Base-by-base conservation (phyloP, 129 eudicot genomes). In the Centella asiatica region DNA sequence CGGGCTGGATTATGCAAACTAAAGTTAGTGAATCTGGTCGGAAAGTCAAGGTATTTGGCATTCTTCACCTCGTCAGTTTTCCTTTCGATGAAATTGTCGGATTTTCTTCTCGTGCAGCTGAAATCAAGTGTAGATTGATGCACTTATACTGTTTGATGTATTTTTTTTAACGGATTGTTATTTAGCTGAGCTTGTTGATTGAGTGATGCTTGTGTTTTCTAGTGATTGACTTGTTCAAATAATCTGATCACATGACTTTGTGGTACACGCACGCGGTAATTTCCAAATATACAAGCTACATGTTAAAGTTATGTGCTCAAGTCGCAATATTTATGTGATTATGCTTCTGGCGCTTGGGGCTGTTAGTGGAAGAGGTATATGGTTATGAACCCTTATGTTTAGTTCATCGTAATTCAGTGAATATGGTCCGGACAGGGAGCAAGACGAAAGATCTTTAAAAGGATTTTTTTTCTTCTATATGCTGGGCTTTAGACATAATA, bases 1-100 rank as follows among this genome's bases (percentile, higher is more conserved):
- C 80, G 18, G 95, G 89, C 57, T 87, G 87, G 83, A 66, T 61
- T 42, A 61, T 70, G 52, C 66, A 74, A 62, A 48, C 77, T 57
- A 78, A 69, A 53, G 64, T 64, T 50, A 77, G 57, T 17, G 63
- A 78, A 0, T 58, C 4, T 45, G 72, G 71, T 1, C 70, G 74
- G 53, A 81, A 84, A 66, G 64, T 76, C 62, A 84, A 87, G 88
- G 95, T 87, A 66, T 23, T 58, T 45, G 6, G 34, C 34, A 19
- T 34, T 51, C 20, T 3, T 2, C 15, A 2, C 18, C 27, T 33
- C 24, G 18, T 5, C 33, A 0, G 3, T 0, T 17, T 20, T 20
- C 26, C 44, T 28, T n/a, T n/a, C n/a, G n/a, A n/a, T n/a, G n/a
- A n/a, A n/a, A n/a, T n/a, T n/a, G n/a, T n/a, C n/a, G n/a, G n/a